Evolutionary conservation across 2,329 filamentous ascomycete species (phyloP), one percentile per base, ranked within the genome.

Genomic region (Esteya vermicola): DNA sequence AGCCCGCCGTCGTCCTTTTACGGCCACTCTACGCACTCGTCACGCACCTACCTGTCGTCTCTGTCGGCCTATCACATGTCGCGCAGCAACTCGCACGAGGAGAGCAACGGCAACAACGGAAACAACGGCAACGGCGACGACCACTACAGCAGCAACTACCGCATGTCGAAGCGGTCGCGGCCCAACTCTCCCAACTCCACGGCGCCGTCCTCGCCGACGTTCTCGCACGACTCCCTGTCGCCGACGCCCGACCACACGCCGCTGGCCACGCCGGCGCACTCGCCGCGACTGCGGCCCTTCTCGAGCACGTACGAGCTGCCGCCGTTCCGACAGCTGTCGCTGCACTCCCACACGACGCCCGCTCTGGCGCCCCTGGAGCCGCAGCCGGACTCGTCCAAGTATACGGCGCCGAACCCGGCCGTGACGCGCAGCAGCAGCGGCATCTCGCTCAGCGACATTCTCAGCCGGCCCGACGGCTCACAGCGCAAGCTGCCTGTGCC

Each of bases 231-330:
- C 60, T 95, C 89, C 10, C 72, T 89, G 35, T 96, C 89, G 9
- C 91, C 89, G 5, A 98, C 89, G 2, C 91, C 89, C 10, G 89
- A 96, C 54, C 88, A 95, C 65, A 96, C 91, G n/a, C 89, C 89
- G n/a, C 77, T 96, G 41, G 89, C 88, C 22, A 98, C 89, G 6
- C 89, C 89, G 5, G 89, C 88, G 33, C 91, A 96, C 60, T 95
- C 88, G 16, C 91, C 91, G 38, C 84, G 91, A 33, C 70, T 98
- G 50, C 75, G 88, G 45, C 85, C 89, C 4, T 81, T 83, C 54
- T 74, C 67, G 48, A 78, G 81, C 48, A 70, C 89, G 40, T 63
- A 67, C 51, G 88, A 95, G 58, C 69, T 96, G 40, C 89, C 91
- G 25, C 85, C 84, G 33, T 77, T 98, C 51, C 80, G 91, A 43